These are phyloP conservation scores for Blastobotrys apis DNA, from an alignment of 1,139 yeast genomes.

Conservation along the genomic window DNA sequence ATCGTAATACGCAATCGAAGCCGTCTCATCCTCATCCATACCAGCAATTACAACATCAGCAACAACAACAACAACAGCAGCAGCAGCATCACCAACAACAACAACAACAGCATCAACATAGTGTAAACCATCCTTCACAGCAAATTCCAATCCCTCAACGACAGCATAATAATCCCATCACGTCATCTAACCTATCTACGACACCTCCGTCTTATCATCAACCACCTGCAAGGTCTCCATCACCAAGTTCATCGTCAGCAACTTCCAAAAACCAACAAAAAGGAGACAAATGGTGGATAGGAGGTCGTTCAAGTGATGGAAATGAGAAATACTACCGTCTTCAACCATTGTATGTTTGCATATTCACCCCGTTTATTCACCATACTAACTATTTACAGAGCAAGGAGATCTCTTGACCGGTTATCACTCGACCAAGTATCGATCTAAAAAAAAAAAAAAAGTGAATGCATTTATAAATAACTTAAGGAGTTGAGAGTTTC, in stretches of 20 bases:
- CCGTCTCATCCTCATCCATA: slow-evolving; percentile 12
- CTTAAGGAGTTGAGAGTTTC: background rate
- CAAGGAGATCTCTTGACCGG: slow-evolving; percentile 29
- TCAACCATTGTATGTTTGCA: slow-evolving; percentile 25
- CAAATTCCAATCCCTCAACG: background rate
- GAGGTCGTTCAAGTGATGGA: slow-evolving; percentile 33
- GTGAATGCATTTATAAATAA: background rate
- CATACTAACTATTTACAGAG: slow-evolving; percentile 3
- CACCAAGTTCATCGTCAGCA: background rate
- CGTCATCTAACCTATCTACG: background rate
- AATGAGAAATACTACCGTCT: slow-evolving; percentile 31
- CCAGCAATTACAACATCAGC: slow-evolving; percentile 8
- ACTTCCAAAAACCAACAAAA: slow-evolving; percentile 8
- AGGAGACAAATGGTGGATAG: slow-evolving; percentile 34
- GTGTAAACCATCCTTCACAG: slow-evolving; percentile 7
- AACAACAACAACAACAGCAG: slow-evolving; percentile 13
- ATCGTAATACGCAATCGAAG: background rate
- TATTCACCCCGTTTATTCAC: background rate
- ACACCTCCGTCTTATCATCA: no score
- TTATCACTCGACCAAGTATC: slow-evolving; percentile 31
- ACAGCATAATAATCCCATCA: slow-evolving; percentile 2
- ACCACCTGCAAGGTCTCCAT: background rate
- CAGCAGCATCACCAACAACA: slow-evolving; percentile 13
- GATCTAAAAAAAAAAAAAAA: slow-evolving; percentile 17
- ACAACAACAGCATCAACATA: slow-evolving; percentile 14